Conservation (phyloP, 176 grass and related monocot genomes). For the Avena atlantica region DNA sequence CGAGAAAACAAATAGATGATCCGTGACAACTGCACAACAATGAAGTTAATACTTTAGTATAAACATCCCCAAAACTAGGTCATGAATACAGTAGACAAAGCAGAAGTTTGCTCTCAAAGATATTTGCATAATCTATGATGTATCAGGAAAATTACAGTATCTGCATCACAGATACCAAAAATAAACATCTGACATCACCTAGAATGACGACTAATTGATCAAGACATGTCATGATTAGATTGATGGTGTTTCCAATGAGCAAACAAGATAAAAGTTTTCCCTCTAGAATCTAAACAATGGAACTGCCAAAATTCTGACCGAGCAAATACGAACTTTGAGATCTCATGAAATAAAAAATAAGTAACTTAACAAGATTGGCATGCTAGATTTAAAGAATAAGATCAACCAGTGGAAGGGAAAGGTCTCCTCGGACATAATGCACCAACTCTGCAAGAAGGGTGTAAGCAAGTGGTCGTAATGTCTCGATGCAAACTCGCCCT, state of each 20-base stretch:
- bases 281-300: slow-evolving; percentile 15
- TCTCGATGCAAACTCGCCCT: slow-evolving; percentile 93
- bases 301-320: background rate
- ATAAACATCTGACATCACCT: background rate
- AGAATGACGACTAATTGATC: slow-evolving; percentile 14
- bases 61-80: slow-evolving; percentile 25
- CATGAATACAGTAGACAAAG: slow-evolving; percentile 15
- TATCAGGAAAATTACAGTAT: slow-evolving; percentile 29
- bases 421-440: slow-evolving; percentile 93
- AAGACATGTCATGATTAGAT: background rate
- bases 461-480: slow-evolving; percentile 92
- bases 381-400: slow-evolving; percentile 35
- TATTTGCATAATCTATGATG: background rate
- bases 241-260: slow-evolving; percentile 1
- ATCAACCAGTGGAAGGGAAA: slow-evolving; percentile 68
- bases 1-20: slow-evolving; percentile 98
- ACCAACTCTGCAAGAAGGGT: slow-evolving; percentile 97
- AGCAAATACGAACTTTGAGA: background rate
- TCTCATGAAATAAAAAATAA: slow-evolving; percentile 2
- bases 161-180: slow-evolving; percentile 13
- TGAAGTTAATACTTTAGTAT: slow-evolving; percentile 43
- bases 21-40: slow-evolving; percentile 85
- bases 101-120: slow-evolving; percentile 2
- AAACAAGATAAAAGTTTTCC: slow-evolving; percentile 17
- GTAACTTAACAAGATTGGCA: slow-evolving; percentile 11